phyloP scores from a whole-genome alignment of 345 rosid species.

The Arabis alpina region DNA sequence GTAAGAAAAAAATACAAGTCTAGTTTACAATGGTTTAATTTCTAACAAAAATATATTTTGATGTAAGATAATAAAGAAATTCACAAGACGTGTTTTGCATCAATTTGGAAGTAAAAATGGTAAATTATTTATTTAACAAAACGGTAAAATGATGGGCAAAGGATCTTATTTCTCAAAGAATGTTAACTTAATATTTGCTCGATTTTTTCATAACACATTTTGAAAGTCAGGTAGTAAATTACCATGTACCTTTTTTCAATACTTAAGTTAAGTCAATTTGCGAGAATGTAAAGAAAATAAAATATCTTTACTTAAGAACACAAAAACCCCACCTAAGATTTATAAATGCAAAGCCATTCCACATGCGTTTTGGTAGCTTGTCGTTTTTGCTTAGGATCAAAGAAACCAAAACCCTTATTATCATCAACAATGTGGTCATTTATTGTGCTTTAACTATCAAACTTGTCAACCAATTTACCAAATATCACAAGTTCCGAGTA shows the following conservation, averaged over 20 bases:
- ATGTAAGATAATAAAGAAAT: not conserved
- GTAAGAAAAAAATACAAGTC: not conserved
- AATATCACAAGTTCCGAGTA: not conserved
- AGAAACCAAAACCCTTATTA: slow-evolving; percentile 1
- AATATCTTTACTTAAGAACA: not conserved
- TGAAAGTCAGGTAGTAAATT: no score
- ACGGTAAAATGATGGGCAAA: no score
- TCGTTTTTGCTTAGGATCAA: slow-evolving; percentile 15
- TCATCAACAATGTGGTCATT: slow-evolving; percentile 2
- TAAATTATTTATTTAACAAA: not conserved
- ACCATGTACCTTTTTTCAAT: no score
- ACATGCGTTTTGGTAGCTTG: slow-evolving; percentile 22
- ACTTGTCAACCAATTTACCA: slow-evolving; percentile 5
- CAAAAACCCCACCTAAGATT: not conserved
- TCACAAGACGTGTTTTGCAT: not conserved
- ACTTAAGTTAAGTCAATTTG: no score
- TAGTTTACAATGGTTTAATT: not conserved
- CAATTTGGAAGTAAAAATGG: not conserved
- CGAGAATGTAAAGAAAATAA: not conserved
- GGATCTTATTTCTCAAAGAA: no score
- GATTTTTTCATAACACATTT: not conserved
- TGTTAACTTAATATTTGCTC: not conserved
- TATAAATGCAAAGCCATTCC: slow-evolving; percentile 5
- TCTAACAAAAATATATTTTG: not conserved
- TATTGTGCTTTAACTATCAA: slow-evolving; percentile 5